phyloP scores from a whole-genome alignment of 176 grass and related monocot species.

The Poa annua region DNA sequence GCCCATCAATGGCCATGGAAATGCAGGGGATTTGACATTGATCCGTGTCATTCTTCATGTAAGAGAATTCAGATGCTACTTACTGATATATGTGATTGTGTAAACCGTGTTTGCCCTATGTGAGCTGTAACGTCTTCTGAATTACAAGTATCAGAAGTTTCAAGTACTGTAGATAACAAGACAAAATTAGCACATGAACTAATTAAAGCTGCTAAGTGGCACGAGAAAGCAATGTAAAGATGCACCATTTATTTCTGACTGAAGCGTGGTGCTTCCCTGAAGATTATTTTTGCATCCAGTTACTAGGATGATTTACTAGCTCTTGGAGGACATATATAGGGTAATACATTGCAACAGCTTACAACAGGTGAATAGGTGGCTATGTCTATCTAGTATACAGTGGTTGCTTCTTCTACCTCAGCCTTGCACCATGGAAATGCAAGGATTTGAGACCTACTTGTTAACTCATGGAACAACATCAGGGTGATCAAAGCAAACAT shows the following conservation, averaged over 20 bases:
- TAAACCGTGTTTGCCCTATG: not conserved
- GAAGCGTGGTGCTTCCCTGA: not conserved
- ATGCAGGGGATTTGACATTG: not conserved
- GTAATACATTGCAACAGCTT: not conserved
- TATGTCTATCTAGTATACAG: constrained; percentile 30
- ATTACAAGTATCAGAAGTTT: constrained; percentile 22
- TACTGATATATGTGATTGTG: constrained; percentile 38
- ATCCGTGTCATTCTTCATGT: constrained; percentile 28
- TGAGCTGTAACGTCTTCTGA: not conserved
- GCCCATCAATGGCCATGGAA: not conserved
- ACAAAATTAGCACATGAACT: not conserved
- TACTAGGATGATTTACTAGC: constrained; percentile 23
- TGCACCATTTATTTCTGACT: constrained; percentile 4
- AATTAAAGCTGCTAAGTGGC: not conserved
- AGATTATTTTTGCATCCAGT: constrained; percentile 18
- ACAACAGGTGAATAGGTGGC: constrained; percentile 29
- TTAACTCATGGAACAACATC: constrained; percentile 26
- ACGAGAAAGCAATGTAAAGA: constrained; percentile 7
- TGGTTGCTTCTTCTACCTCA: constrained; percentile 9
- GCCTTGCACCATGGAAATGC: constrained; percentile 35
- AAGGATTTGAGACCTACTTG: constrained; percentile 19
- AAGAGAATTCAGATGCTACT: constrained; percentile 28
- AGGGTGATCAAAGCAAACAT: constrained; percentile 23
- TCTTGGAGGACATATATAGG: not conserved
- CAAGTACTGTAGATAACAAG: not conserved